Base-by-base conservation (phyloP, 108 stramenopile species). In the Parietichytrium sp. region DNA sequence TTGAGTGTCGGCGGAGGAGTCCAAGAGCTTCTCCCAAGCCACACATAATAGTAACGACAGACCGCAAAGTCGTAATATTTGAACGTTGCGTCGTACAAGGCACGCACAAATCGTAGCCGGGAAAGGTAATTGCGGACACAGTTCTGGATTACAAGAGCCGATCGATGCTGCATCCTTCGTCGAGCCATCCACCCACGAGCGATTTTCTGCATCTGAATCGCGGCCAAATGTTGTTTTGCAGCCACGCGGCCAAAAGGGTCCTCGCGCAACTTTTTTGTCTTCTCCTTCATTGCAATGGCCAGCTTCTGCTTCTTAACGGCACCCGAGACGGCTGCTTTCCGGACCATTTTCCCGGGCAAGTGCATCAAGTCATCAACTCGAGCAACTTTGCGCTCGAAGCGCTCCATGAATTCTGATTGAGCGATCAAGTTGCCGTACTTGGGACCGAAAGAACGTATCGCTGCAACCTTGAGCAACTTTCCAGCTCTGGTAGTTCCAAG, bases 41-140 rank as follows among this genome's bases (percentile, higher is more conserved):
- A 72, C 42, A 72, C 61, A 25, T 72, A 72, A 45, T 72, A 72
- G 61, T 72, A 72, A 10, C 42, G 61, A 27, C 61, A 72, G 38
- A 42, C 36, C 15, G 45, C 45, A 7, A 72, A 33, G 20, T 72
- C 61, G 61, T 72, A 72, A 45, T 72, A 72, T 25, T 72, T 72
- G 33, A 42, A 33, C 42, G 61, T 72, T n/a, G 38, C 45, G 8
- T 33, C 61, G 33, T 45, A 45, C 7, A 72, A 25, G 16, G 61
- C 61, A 7, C 45, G 15, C 20, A 45, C 10, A 38, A 72, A 72
- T 20, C 33, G 29, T 25, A 23, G 36, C 23, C 45, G 45, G 42
- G 61, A 33, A 15, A 13, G 29, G 20, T 18, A 72, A 1, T 72
- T 72, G 61, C 61, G 61, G 42, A 45, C 36, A 0, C 38, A 33